These are phyloP conservation scores for Russula dissimulans DNA, from an alignment of 768 basidiomycete species.

Conservation along the genomic window DNA sequence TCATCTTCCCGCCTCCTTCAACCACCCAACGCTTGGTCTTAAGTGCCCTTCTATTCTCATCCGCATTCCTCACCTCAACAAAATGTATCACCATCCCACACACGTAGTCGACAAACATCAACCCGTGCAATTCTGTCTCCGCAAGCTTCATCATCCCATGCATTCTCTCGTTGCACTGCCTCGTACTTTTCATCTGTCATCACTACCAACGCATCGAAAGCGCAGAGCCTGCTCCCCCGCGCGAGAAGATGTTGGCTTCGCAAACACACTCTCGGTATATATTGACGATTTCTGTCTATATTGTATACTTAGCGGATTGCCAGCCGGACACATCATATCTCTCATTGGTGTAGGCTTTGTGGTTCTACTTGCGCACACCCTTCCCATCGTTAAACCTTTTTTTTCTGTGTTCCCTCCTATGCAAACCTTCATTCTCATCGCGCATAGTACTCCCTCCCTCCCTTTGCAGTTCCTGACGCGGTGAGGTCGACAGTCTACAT, in stretches of 20 bases:
- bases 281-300: constrained; percentile 19
- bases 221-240: constrained; percentile 11
- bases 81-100: constrained; percentile 74
- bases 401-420: constrained; percentile 19
- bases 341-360: constrained; percentile 20
- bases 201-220: constrained; percentile 19
- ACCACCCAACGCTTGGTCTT: constrained; percentile 16
- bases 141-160: constrained; percentile 38
- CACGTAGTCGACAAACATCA: constrained; percentile 50
- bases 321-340: constrained; percentile 14
- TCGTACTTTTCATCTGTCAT: constrained; percentile 25
- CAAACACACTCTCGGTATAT: constrained; percentile 17
- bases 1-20: constrained; percentile 11
- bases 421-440: constrained; percentile 47
- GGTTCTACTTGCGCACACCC: constrained; percentile 18
- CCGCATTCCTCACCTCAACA: constrained; percentile 41
- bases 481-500: constrained; percentile 47
- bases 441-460: constrained; percentile 41
- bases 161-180: constrained; percentile 32
- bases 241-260: constrained; percentile 19
- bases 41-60: constrained; percentile 34
- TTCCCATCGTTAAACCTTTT: constrained; percentile 18
- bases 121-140: constrained; percentile 37
- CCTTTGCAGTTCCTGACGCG: constrained; percentile 39
- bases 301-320: constrained; percentile 21